Evolutionary conservation across 352 stramenopile species (phyloP), one percentile per base, ranked within the genome.

Genomic region (Phytophthora sojae): DNA sequence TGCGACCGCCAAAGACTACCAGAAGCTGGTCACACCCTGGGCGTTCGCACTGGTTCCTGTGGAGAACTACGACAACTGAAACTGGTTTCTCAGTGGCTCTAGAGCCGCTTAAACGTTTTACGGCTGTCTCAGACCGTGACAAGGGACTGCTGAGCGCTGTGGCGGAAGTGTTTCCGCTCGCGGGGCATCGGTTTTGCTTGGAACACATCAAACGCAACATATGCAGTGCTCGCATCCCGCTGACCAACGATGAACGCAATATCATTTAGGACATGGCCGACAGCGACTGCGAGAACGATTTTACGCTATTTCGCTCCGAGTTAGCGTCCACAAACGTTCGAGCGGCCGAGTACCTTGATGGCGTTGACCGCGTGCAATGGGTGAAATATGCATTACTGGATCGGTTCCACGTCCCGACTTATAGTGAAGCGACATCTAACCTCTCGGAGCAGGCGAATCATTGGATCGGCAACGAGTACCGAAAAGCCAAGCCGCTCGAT

Each of bases 51-150:
- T 81, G 1, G 63, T 75, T 4, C 62, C 30, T 6, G 35, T 65
- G 0, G 67, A 77, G 17, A 63, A 77, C n/a, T 69, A 69, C 4
- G 57, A 81, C 3, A 71, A 72, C 42, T 80, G 77, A 70, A 8
- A 0, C 0, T 76, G 60, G 57, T 78, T 78, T 54, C 23, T 74
- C 2, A 5, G 6, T 26, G 6, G 14, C 15, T 15, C 25, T 23
- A 6, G 26, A 52, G 4, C 14, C 53, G 3, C 14, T 57, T 2
- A 29, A 56, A 17, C 9, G 12, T 23, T 62, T 69, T n/a, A 63
- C 54, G 4, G 45, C 45, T 17, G 19, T 69, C 1, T 64, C 45
- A 0, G 54, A 63, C n/a, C 29, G 53, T 3, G 15, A 59, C 0
- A 64, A 69, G 37, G 54, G 45, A 0, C 19, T 64, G 1, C n/a